Evolutionary conservation across 306 rosid species (phyloP), one percentile per base, ranked within the genome.

Genomic region (Rubus idaeus): DNA sequence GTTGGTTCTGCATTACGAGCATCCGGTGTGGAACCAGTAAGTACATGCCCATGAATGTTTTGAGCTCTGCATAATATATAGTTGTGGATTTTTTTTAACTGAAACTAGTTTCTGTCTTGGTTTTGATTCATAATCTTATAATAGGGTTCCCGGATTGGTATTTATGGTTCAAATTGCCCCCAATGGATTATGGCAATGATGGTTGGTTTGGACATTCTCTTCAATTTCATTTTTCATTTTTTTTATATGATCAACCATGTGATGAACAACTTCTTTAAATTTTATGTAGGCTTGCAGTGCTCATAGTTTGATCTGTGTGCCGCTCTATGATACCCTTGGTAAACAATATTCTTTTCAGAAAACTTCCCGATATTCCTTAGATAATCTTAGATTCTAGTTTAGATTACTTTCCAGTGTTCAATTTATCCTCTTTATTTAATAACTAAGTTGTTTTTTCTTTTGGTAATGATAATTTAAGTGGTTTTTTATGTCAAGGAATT

Each of bases 251-350:
- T 81, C 23, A 16, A 37, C 26, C n/a, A 20, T 78, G 66, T 39
- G 4, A 46, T 69, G 75, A 51, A 45, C 49, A 75, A 23, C 17
- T 68, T 52, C 23, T 69, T 71, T 83, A 52, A 68, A 44, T 66
- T 75, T 75, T 47, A 63, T 83, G 79, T 71, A 93, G 97, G 98
- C 97, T 78, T 91, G 94, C 82, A 84, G 82, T 42, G 91, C 94
- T 23, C 92, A 90, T 74, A 84, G 92, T 76, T 72, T 93, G 80
- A 70, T 93, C 83, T 87, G 96, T 83, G 97, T 93, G 58, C 98
- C 98, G 80, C 97, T 93, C 63, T 90, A 90, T 71, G 98, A 93
- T 78, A 93, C 94, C 11, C 98, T 93, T 61, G 98, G 97, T 91
- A 89, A 80, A 68, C 4, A 53, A 14, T n/a, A 45, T 65, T 70